A percentile compares a stretch with the other conserved stretches of the same genome.
Evolutionary conservation across 805 yeast genomes (phyloP).

Genomic region (Yamadazyma laniorum): DNA sequence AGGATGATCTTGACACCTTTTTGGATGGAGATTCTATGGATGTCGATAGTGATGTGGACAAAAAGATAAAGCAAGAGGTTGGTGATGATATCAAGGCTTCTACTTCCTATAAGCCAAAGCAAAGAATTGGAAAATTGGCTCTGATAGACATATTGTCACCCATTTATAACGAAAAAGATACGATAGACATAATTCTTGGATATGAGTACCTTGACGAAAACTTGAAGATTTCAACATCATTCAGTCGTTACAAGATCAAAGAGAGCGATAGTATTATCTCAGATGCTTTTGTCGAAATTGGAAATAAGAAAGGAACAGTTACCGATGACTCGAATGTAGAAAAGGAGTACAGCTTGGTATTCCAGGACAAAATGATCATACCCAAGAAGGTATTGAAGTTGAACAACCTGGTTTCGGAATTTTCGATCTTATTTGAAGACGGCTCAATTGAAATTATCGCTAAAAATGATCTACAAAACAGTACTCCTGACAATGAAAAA

Average conservation of each 20-base stretch:
- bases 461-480: conserved; percentile 28
- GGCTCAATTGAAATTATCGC: conserved; percentile 49
- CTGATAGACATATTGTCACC: conserved; percentile 48
- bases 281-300: conserved; percentile 31
- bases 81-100: background rate
- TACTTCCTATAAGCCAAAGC: conserved; percentile 9
- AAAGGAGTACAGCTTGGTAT: conserved; percentile 15
- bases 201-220: conserved; percentile 27
- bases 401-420: conserved; percentile 38
- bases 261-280: conserved; percentile 23
- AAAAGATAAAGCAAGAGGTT: background rate
- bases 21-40: conserved; percentile 10
- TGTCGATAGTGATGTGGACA: conserved; percentile 18
- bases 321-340: background rate
- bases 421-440: conserved; percentile 31
- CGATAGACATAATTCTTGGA: conserved; percentile 45
- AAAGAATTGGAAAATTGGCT: conserved; percentile 15
- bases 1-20: conserved; percentile 13
- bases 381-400: conserved; percentile 29
- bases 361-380: conserved; percentile 28
- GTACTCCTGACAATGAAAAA: conserved; percentile 20
- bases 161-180: conserved; percentile 38
- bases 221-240: conserved; percentile 15
- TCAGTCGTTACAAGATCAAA: conserved; percentile 29
- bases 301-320: conserved; percentile 19